Evolutionary conservation across 495 filamentous ascomycete species (phyloP).

Genomic region (Penicillium salamii): DNA sequence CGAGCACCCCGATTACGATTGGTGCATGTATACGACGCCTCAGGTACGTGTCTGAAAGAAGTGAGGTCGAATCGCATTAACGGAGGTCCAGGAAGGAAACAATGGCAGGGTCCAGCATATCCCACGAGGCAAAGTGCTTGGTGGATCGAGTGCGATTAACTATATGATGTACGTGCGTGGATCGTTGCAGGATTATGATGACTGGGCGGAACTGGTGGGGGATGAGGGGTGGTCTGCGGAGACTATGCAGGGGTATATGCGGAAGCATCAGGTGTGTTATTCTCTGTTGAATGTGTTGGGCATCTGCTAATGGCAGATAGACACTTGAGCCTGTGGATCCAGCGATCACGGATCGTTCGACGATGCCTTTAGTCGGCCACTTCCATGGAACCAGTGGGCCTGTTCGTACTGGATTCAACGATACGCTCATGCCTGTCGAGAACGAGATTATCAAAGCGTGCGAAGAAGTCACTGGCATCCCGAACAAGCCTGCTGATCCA

Average conservation of each 20-base stretch:
- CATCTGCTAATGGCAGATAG: background rate
- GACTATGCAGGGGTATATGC: slow-evolving; percentile 28
- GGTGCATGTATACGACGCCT: slow-evolving; percentile 52
- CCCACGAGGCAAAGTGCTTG: slow-evolving; percentile 53
- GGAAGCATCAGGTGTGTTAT: slow-evolving; percentile 23
- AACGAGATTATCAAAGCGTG: slow-evolving; percentile 27
- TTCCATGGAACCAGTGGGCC: slow-evolving; percentile 30
- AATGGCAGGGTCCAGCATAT: slow-evolving; percentile 21
- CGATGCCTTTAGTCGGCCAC: slow-evolving; percentile 16
- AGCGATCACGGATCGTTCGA: slow-evolving; percentile 12
- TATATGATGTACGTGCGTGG: slow-evolving; percentile 32
- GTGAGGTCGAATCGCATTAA: background rate
- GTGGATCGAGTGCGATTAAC: slow-evolving; percentile 59
- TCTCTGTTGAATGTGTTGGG: no score
- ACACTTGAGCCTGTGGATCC: slow-evolving; percentile 16
- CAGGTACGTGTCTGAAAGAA: slow-evolving; percentile 35
- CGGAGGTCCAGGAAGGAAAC: slow-evolving; percentile 18
- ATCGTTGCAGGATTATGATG: slow-evolving; percentile 38
- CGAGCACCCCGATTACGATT: slow-evolving; percentile 54
- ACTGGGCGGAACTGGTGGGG: slow-evolving; percentile 42
- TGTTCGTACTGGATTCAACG: slow-evolving; percentile 30
- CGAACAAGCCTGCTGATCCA: slow-evolving; percentile 23
- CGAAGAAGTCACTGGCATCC: slow-evolving; percentile 12
- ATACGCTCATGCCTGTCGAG: slow-evolving; percentile 21
- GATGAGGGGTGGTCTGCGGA: slow-evolving; percentile 42